phyloP scores from a whole-genome alignment of 257 asterid genomes.

The Nicotiana knightiana region DNA sequence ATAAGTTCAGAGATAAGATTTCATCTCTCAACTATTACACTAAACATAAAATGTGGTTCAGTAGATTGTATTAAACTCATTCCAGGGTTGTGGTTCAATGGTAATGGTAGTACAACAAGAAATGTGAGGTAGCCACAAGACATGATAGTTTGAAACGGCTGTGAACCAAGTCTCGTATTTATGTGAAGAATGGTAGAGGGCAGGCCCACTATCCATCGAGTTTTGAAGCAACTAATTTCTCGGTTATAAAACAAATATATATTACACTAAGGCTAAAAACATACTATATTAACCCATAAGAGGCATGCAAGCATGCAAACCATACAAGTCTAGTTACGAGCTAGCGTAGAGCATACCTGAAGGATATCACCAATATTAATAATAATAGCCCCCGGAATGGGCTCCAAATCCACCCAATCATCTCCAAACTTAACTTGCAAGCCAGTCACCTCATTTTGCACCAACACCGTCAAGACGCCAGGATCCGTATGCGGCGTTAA shows the following conservation, averaged over 20 bases:
- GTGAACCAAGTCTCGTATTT: background rate
- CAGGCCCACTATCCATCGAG: background rate
- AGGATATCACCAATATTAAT: slow-evolving; percentile 42
- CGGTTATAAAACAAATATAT: too few relatives aligned
- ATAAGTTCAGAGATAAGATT: background rate
- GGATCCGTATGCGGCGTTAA: slow-evolving; percentile 35
- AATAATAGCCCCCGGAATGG: slow-evolving; percentile 33
- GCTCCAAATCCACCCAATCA: slow-evolving; percentile 37
- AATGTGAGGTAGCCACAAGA: background rate
- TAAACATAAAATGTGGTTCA: background rate
- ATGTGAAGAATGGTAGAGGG: background rate
- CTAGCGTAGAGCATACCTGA: slow-evolving; percentile 26
- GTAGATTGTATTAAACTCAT: background rate
- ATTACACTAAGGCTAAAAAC: too few relatives aligned
- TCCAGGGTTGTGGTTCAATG: background rate
- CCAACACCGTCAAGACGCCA: slow-evolving; percentile 31
- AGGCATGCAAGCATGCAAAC: background rate
- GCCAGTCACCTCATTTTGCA: slow-evolving; percentile 37
- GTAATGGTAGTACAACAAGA: background rate
- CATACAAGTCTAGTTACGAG: background rate
- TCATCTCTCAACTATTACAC: background rate
- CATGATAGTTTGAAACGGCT: too few relatives aligned
- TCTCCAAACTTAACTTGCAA: slow-evolving; percentile 42
- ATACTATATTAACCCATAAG: too few relatives aligned
- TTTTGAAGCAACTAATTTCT: too few relatives aligned